Evolutionary conservation across 768 basidiomycete species (phyloP).

Genomic region (Pleurotus citrinopileatus): DNA sequence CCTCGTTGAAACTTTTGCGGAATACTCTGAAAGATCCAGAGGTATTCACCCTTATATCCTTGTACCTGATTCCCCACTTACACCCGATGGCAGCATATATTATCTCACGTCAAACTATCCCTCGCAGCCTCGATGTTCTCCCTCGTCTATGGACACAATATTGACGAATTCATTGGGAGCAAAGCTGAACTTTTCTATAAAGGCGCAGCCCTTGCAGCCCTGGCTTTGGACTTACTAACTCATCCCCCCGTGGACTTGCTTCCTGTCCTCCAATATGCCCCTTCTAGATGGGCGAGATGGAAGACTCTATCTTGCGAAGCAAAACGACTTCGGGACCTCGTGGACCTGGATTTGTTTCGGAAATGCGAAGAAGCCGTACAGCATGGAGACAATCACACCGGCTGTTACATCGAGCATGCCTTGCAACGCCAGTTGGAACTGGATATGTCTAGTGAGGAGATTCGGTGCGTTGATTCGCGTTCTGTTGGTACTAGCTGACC

Average conservation of each 20-base stretch:
- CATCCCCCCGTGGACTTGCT: slow-evolving; percentile 15
- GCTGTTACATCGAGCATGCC: slow-evolving; percentile 11
- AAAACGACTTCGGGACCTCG: slow-evolving; percentile 1
- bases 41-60: slow-evolving; percentile 13
- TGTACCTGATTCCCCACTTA: neutral
- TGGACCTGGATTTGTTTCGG: slow-evolving; percentile 10
- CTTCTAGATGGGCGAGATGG: slow-evolving; percentile 17
- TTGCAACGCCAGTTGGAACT: too few relatives aligned
- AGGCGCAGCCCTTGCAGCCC: neutral
- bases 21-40: slow-evolving; percentile 24
- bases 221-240: slow-evolving; percentile 2
- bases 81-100: neutral
- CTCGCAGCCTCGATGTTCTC: slow-evolving; percentile 11
- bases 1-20: slow-evolving; percentile 24
- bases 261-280: slow-evolving; percentile 17
- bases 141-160: slow-evolving; percentile 12
- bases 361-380: slow-evolving; percentile 8
- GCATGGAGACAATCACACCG: slow-evolving; percentile 11
- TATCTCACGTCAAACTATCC: slow-evolving; percentile 2
- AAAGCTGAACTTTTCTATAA: slow-evolving; percentile 9
- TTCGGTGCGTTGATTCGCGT: too few relatives aligned
- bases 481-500: too few relatives aligned
- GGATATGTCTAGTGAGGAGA: too few relatives aligned
- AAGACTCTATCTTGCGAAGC: slow-evolving; percentile 7
- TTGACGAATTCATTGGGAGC: slow-evolving; percentile 1